phyloP scores from a whole-genome alignment of 768 basidiomycete genomes.

The Termitomyces sp. region DNA sequence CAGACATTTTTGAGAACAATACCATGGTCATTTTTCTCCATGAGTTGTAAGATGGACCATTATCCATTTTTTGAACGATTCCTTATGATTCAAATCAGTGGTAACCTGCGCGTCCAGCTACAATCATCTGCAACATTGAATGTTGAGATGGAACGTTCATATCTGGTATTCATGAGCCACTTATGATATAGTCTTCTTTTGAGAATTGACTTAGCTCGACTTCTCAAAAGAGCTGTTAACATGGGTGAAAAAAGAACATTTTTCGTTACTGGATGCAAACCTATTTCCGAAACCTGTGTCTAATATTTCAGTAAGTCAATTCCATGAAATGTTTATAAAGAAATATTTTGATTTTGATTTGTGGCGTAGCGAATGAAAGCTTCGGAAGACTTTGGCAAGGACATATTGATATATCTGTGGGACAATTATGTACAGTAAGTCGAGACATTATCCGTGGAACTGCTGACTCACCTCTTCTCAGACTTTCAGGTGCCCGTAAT shows the following conservation, averaged over 20 bases:
- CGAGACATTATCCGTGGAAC: background rate
- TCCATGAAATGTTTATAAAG: background rate
- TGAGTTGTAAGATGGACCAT: conserved; percentile 70
- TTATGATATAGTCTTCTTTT: background rate
- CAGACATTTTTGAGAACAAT: conserved; percentile 70
- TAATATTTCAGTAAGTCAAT: conserved; percentile 25
- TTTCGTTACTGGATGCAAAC: conserved; percentile 83
- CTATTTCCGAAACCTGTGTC: conserved; percentile 59
- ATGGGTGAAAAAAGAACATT: conserved; percentile 68
- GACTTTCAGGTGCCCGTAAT: conserved; percentile 65
- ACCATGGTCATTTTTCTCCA: conserved; percentile 87
- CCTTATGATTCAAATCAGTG: conserved; percentile 39
- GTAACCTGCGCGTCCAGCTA: conserved; percentile 83
- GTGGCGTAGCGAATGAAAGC: conserved; percentile 32
- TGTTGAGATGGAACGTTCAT: conserved; percentile 75
- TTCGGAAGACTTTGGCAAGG: conserved; percentile 41
- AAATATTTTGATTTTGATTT: background rate
- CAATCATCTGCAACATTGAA: conserved; percentile 68
- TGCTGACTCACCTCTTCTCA: conserved; percentile 23
- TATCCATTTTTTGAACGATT: background rate
- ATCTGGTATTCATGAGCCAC: conserved; percentile 50
- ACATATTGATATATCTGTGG: conserved; percentile 84
- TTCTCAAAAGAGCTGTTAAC: conserved; percentile 73
- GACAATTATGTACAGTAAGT: conserved; percentile 91
- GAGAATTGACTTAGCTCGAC: conserved; percentile 56